Evolutionary conservation across 371 early-diverging fungal species (phyloP).

Genomic region (Mucor indicus): DNA sequence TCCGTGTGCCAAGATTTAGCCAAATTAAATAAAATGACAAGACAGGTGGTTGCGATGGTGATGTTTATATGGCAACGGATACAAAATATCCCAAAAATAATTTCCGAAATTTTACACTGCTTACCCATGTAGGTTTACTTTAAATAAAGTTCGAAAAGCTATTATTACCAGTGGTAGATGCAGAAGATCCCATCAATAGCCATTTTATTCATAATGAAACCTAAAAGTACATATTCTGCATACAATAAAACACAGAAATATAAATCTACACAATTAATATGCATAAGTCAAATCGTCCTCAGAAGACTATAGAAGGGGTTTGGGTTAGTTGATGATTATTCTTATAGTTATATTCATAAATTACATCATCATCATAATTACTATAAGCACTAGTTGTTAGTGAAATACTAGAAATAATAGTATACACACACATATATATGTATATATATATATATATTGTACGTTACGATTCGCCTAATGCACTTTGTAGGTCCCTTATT

Average conservation of each 20-base stretch:
- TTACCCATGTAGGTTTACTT: slow-evolving; percentile 47
- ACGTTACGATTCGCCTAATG: slow-evolving; percentile 42
- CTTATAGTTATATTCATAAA: too few relatives aligned
- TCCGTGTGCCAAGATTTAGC: too few relatives aligned
- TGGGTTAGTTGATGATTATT: neutral
- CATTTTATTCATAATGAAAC: slow-evolving; percentile 32
- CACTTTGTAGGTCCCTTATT: slow-evolving; percentile 32
- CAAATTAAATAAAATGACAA: too few relatives aligned
- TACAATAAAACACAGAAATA: too few relatives aligned
- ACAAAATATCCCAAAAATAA: slow-evolving; percentile 34
- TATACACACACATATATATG: too few relatives aligned
- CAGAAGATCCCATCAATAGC: slow-evolving; percentile 34
- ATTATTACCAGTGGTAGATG: slow-evolving; percentile 40
- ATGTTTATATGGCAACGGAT: slow-evolving; percentile 56
- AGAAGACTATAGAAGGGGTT: slow-evolving; percentile 21
- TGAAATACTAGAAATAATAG: neutral
- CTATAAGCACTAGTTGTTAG: slow-evolving; percentile 4
- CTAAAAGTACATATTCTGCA: slow-evolving; percentile 37
- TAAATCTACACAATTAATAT: slow-evolving; percentile 17
- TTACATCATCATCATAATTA: slow-evolving; percentile 31
- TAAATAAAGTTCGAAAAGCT: slow-evolving; percentile 42
- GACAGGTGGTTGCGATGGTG: too few relatives aligned
- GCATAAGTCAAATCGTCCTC: slow-evolving; percentile 31
- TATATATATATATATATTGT: too few relatives aligned
- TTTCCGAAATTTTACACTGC: slow-evolving; percentile 28